These are phyloP conservation scores for Zygnema circumcarinatum DNA, from an alignment of 139 green algal species.

Conservation along the genomic window DNA sequence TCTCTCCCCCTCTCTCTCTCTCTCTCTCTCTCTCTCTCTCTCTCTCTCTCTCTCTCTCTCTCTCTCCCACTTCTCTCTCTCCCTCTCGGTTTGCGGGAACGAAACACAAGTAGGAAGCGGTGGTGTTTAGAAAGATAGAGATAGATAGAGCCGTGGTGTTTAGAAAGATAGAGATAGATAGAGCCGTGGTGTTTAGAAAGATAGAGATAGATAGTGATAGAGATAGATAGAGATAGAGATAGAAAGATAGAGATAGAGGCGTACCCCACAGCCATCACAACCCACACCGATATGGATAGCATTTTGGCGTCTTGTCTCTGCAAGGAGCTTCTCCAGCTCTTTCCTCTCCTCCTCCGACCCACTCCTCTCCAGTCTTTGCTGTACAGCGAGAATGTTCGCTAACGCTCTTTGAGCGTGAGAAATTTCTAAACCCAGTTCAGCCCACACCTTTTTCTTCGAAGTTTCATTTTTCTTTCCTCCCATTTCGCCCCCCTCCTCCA, in stretches of 20 bases:
- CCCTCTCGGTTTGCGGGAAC: not conserved
- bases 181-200: not conserved
- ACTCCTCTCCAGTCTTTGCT: not conserved
- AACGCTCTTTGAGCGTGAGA: not conserved
- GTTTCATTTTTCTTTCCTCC: not conserved
- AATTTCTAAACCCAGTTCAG: not conserved
- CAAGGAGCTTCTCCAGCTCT: not conserved
- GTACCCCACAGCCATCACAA: slow-evolving; percentile 43
- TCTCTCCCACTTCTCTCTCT: too few species aligned
- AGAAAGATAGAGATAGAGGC: slow-evolving; percentile 3
- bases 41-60: too few species aligned
- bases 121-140: not conserved
- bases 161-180: not conserved
- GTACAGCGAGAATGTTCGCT: not conserved
- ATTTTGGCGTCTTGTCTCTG: not conserved
- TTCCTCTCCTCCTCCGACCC: not conserved
- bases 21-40: too few species aligned
- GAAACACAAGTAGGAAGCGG: slow-evolving; percentile 1
- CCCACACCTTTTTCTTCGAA: too few species aligned
- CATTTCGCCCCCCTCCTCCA: not conserved
- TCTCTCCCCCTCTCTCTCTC: not conserved
- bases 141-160: not conserved
- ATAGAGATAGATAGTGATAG: slow-evolving; percentile 2
- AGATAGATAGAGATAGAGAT: slow-evolving; percentile 14
- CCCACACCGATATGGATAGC: slow-evolving; percentile 36